Evolutionary conservation across 495 filamentous ascomycete genomes (phyloP).

Genomic region (Lentithecium fluviatile): DNA sequence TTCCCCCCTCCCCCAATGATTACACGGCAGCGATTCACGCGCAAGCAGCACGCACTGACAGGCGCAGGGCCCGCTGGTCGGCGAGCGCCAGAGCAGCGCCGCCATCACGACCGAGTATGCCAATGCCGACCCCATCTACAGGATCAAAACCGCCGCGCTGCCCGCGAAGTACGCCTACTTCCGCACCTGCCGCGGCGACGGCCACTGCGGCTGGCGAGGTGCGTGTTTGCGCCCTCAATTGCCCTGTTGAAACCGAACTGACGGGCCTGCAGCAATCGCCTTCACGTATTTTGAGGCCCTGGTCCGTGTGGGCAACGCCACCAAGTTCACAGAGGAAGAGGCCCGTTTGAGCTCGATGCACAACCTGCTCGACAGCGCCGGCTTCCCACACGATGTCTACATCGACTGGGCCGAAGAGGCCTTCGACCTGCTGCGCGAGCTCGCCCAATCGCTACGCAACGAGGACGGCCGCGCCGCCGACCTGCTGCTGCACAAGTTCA

Average conservation of each 20-base stretch:
- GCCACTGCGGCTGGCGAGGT: slow-evolving; percentile 98
- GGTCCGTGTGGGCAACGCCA: slow-evolving; percentile 61
- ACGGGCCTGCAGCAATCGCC: slow-evolving; percentile 67
- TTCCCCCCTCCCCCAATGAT: background rate
- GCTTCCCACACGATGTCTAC: slow-evolving; percentile 64
- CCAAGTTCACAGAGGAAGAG: slow-evolving; percentile 65
- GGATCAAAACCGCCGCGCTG: slow-evolving; percentile 80
- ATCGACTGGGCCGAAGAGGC: slow-evolving; percentile 74
- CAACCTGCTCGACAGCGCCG: slow-evolving; percentile 67
- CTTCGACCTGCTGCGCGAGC: slow-evolving; percentile 59
- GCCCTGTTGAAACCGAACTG: slow-evolving; percentile 24
- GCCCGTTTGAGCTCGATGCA: slow-evolving; percentile 69
- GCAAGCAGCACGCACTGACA: slow-evolving; percentile 6
- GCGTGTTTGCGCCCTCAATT: slow-evolving; percentile 35
- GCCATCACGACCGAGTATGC: slow-evolving; percentile 84
- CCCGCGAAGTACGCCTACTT: slow-evolving; percentile 83
- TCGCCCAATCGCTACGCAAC: slow-evolving; percentile 53
- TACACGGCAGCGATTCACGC: background rate
- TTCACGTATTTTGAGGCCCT: slow-evolving; percentile 92
- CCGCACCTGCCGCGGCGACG: slow-evolving; percentile 85
- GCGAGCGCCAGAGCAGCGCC: slow-evolving; percentile 71
- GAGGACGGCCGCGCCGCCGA: slow-evolving; percentile 52
- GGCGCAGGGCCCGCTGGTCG: slow-evolving; percentile 75
- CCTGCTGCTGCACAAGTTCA: slow-evolving; percentile 72
- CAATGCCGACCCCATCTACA: slow-evolving; percentile 80